These are phyloP conservation scores for Piper betle DNA, from an alignment of 164 flowering plant species.

Conservation along the genomic window DNA sequence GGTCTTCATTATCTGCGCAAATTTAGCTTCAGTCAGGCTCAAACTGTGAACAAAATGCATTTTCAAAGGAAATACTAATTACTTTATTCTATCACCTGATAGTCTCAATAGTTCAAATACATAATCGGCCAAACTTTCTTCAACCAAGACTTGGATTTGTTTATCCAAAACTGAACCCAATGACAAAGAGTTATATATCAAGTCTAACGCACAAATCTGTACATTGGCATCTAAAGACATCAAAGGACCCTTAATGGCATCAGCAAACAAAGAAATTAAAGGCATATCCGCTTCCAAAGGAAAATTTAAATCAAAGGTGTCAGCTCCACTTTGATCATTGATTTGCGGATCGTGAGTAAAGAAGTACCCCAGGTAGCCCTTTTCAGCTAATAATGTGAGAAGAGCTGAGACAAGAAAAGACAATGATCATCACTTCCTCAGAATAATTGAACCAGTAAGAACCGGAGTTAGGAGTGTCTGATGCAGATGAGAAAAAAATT, in stretches of 20 bases:
- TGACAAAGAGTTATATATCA: conserved; percentile 50
- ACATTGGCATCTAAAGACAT: conserved; percentile 78
- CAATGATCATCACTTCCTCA: neutral
- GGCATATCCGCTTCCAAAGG: conserved; percentile 24
- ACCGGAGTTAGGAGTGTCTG: neutral
- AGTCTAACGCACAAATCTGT: conserved; percentile 57
- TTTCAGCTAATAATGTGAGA: conserved; percentile 49
- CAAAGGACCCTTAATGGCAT: conserved; percentile 87
- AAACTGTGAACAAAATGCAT: neutral
- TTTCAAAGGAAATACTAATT: too few relatives aligned
- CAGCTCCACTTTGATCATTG: conserved; percentile 24
- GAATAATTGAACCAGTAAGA: neutral
- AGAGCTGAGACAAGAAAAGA: conserved; percentile 35
- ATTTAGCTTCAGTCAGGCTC: neutral
- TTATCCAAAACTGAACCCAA: conserved; percentile 20
- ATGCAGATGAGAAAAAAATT: conserved; percentile 1
- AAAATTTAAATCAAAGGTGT: conserved; percentile 28
- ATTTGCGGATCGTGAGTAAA: conserved; percentile 16
- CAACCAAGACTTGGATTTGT: conserved; percentile 39
- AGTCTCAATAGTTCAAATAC: conserved; percentile 77
- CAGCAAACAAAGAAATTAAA: conserved; percentile 51
- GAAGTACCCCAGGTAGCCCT: conserved; percentile 32
- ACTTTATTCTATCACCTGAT: conserved; percentile 39
- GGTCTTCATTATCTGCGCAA: conserved; percentile 49
- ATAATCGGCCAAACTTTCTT: conserved; percentile 80